phyloP scores from a whole-genome alignment of 345 rosid species.

The Melaleuca quinquenervia region DNA sequence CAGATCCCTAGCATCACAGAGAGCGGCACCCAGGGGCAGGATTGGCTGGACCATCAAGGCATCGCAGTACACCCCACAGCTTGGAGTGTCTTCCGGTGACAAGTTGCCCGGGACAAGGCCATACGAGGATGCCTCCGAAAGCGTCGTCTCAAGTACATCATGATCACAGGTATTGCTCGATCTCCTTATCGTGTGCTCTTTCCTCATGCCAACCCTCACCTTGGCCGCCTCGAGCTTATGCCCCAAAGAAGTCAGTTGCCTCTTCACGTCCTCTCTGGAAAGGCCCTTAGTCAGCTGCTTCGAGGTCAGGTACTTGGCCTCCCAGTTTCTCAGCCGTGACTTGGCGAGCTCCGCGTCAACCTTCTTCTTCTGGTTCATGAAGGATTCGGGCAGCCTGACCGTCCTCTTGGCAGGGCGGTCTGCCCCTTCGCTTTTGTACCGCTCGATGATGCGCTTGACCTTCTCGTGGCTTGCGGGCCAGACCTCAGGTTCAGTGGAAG shows the following conservation, averaged over 20 bases:
- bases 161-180: neutral
- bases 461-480: conserved; percentile 8
- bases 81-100: neutral
- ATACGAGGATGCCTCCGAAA: neutral
- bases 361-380: conserved; percentile 2
- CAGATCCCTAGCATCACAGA: neutral
- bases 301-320: conserved; percentile 7
- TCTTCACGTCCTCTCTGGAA: neutral
- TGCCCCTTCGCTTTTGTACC: neutral
- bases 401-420: neutral
- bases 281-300: neutral
- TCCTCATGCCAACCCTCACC: neutral
- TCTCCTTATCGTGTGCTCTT: neutral
- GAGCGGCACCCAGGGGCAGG: neutral
- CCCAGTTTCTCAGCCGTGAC: neutral
- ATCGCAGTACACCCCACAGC: neutral
- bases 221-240: neutral
- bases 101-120: neutral
- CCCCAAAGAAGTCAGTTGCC: neutral
- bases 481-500: neutral
- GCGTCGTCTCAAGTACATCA: neutral
- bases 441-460: conserved; percentile 3
- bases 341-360: conserved; percentile 7
- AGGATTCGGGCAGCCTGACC: conserved; percentile 5
- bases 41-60: neutral